Percentiles rank a stretch among this genome's conserved stretches.
Evolutionary conservation across 2,329 filamentous ascomycete genomes (phyloP).

Genomic region (Byssochlamys sp.): DNA sequence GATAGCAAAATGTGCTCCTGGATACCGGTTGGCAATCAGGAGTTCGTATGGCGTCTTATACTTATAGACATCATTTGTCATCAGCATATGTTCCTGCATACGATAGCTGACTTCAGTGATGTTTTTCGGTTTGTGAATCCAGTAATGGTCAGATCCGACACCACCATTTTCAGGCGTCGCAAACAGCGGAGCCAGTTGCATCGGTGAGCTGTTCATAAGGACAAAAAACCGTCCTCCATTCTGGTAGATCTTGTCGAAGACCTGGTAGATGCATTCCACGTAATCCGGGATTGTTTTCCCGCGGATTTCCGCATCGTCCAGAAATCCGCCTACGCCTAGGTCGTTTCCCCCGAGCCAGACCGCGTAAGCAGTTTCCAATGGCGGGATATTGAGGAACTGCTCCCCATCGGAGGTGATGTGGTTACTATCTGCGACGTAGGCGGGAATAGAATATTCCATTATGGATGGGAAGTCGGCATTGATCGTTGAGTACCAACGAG

Average conservation of each 20-base stretch:
- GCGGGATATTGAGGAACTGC: slow-evolving; percentile 32
- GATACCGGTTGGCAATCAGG: slow-evolving; percentile 34
- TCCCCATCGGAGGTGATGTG: slow-evolving; percentile 9
- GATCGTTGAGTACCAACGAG: slow-evolving; percentile 44
- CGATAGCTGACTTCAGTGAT: slow-evolving; percentile 41
- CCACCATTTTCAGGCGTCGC: slow-evolving; percentile 41
- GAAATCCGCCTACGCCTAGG: slow-evolving; percentile 55
- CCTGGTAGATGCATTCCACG: slow-evolving; percentile 57
- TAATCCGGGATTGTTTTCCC: slow-evolving; percentile 56
- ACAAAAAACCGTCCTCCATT: slow-evolving; percentile 62
- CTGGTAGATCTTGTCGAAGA: slow-evolving; percentile 54
- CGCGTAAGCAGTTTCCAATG: slow-evolving; percentile 58
- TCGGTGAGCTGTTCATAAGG: slow-evolving; percentile 58
- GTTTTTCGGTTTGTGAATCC: slow-evolving; percentile 40
- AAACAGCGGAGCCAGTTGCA: slow-evolving; percentile 61
- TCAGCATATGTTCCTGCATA: slow-evolving; percentile 44
- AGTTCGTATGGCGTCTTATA: slow-evolving; percentile 43
- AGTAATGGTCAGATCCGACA: slow-evolving; percentile 36
- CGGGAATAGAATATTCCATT: slow-evolving; percentile 50
- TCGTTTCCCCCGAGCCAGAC: slow-evolving; percentile 79
- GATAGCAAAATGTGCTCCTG: slow-evolving; percentile 52
- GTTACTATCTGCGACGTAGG: slow-evolving; percentile 20
- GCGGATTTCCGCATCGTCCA: slow-evolving; percentile 53
- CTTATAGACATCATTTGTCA: slow-evolving; percentile 43
- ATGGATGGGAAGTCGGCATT: slow-evolving; percentile 53